These are phyloP conservation scores for Pelargonium citronellum DNA, from an alignment of 441 rosid species.

Conservation along the genomic window DNA sequence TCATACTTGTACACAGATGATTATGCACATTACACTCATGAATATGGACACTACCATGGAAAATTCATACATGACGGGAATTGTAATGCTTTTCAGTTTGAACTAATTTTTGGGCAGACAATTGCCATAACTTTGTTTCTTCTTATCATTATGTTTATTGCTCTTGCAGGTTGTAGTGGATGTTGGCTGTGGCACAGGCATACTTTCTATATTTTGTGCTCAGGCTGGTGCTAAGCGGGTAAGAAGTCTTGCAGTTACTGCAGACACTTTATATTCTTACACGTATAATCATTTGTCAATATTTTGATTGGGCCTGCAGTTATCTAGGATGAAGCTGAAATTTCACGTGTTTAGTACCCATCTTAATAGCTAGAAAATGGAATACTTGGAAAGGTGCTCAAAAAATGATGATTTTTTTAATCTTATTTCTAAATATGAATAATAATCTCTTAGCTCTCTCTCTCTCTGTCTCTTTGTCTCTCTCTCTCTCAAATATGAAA, in stretches of 20 bases:
- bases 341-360: background rate
- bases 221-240: constrained; percentile 98
- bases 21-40: constrained; percentile 2
- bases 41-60: background rate
- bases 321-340: background rate
- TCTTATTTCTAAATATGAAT: background rate
- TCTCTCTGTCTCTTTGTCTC: background rate
- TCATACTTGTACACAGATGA: background rate
- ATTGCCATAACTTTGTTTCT: constrained; percentile 11
- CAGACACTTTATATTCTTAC: background rate
- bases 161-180: constrained; percentile 76
- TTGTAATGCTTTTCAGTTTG: constrained; percentile 8
- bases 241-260: constrained; percentile 17
- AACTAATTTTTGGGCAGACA: background rate
- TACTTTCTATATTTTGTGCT: constrained; percentile 95
- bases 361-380: background rate
- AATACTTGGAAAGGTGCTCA: background rate
- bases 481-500: background rate
- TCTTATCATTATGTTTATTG: constrained; percentile 20
- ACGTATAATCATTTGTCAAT: background rate
- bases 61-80: background rate
- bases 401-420: background rate
- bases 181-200: constrained; percentile 99
- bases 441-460: background rate
- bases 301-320: background rate